Percentiles rank a stretch among this genome's conserved stretches.
These are phyloP conservation scores for Ophiosphaerella korrae DNA, from an alignment of 2,329 filamentous ascomycete genomes.

Conservation along the genomic window DNA sequence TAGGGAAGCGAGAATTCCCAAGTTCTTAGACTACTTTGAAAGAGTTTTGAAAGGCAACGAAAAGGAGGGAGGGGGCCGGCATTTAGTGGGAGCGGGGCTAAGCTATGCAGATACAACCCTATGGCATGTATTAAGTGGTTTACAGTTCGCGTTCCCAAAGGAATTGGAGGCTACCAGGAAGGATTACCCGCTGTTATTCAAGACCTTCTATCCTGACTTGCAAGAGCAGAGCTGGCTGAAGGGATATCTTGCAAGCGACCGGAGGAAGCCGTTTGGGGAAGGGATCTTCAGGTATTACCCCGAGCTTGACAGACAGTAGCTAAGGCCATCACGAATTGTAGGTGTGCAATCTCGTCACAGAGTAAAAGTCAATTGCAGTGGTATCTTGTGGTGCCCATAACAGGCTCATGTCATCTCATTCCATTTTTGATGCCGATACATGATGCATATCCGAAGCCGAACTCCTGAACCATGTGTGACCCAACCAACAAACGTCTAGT, in stretches of 20 bases:
- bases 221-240: conserved; percentile 68
- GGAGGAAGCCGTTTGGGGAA: conserved; percentile 64
- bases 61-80: conserved; percentile 62
- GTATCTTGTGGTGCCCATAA: conserved; percentile 42
- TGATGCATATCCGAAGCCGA: conserved; percentile 47
- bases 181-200: conserved; percentile 67
- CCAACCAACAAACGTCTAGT: conserved; percentile 63
- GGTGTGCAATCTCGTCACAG: conserved; percentile 25
- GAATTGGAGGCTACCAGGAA: conserved; percentile 62
- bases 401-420: conserved; percentile 45
- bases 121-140: conserved; percentile 66
- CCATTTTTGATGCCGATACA: conserved; percentile 47
- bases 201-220: conserved; percentile 64
- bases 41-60: conserved; percentile 64
- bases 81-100: conserved; percentile 67
- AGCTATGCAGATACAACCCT: conserved; percentile 76
- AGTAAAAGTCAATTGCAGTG: conserved; percentile 43
- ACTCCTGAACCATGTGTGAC: conserved; percentile 43
- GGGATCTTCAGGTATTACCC: conserved; percentile 76
- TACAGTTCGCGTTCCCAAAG: conserved; percentile 72
- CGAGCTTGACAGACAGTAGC: conserved; percentile 66
- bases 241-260: conserved; percentile 70
- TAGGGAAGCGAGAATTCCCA: conserved; percentile 67
- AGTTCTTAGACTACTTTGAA: conserved; percentile 74
- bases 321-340: neutral